Evolutionary conservation across 164 flowering plant species (phyloP), one percentile per base, ranked within the genome.

Genomic region (Berberis thunbergii): DNA sequence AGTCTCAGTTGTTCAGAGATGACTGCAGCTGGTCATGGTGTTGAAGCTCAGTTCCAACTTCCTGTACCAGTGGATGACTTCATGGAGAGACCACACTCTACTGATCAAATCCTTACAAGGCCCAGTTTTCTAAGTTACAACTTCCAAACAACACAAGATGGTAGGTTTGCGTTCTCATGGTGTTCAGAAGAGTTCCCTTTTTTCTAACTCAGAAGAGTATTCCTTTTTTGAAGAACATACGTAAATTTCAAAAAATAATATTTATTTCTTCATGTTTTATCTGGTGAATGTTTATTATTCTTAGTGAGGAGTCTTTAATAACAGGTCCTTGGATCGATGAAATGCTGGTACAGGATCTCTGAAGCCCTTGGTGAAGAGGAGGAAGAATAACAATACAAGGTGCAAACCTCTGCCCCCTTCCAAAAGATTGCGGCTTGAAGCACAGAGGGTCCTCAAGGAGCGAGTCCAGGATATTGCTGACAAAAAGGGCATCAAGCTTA

Each of bases 391-490:
- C 59, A 80, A 71, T 70, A 67, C 89, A 45, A 85, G 83, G 70
- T 81, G 84, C 77, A 90, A 86, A 74, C 94, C 97, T 49, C 78
- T 93, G 71, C 97, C 98, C 10, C 98, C 98, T 62, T 93, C 98
- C 42, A 93, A 93, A 84, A 86, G 94, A 77, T 76, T 90, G 64
- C 76, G 98, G 64, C 90, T 86, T 43, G 97, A 90, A 72, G 98
- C 98, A 41, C 97, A 93, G 65, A n/a, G 55, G 39, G 97, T 93
- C 68, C 83, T 93, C 60, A 93, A 93, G 76, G 97, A 93, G 64
- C 81, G 90, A 67, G 97, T 93, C 64, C 98, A 93, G 79, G 97
- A 93, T 50, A 93, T 93, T 77, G 98, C 98, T 42, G 98, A 93
- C 74, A 89, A 86, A 78, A 89, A 90, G 79, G 96, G 97, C 57